These are phyloP conservation scores for Themeda triandra DNA, from an alignment of 176 grass and related monocot genomes.

Conservation along the genomic window DNA sequence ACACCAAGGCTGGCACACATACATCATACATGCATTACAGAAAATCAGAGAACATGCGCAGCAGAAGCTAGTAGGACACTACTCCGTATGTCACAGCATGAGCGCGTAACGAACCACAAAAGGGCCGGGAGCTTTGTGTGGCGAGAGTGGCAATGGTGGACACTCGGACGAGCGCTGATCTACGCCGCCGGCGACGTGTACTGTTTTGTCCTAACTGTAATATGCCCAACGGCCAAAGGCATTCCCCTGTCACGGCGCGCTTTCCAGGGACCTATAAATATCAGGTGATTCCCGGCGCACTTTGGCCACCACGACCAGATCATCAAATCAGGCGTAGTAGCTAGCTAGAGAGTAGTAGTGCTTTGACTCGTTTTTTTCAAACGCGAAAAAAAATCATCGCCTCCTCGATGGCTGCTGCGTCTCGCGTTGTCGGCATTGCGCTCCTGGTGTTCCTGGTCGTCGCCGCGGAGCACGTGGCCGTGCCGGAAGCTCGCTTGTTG, in stretches of 20 bases:
- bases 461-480: neutral
- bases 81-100: neutral
- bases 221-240: neutral
- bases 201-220: neutral
- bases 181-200: neutral
- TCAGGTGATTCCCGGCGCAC: neutral
- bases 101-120: neutral
- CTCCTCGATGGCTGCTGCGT: neutral
- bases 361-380: neutral
- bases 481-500: slow-evolving; percentile 7
- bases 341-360: too few species aligned
- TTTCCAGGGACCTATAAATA: neutral
- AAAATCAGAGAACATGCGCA: neutral
- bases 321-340: neutral
- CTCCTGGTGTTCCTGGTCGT: slow-evolving; percentile 25
- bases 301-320: neutral
- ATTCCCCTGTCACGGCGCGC: neutral
- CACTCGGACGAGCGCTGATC: slow-evolving; percentile 10
- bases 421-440: slow-evolving; percentile 23
- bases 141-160: neutral
- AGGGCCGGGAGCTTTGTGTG: neutral
- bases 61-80: neutral
- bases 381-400: neutral
- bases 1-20: neutral
- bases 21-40: neutral